Conservation (phyloP, 2,329 filamentous ascomycete genomes). For the Exophiala lecanii-corni region DNA sequence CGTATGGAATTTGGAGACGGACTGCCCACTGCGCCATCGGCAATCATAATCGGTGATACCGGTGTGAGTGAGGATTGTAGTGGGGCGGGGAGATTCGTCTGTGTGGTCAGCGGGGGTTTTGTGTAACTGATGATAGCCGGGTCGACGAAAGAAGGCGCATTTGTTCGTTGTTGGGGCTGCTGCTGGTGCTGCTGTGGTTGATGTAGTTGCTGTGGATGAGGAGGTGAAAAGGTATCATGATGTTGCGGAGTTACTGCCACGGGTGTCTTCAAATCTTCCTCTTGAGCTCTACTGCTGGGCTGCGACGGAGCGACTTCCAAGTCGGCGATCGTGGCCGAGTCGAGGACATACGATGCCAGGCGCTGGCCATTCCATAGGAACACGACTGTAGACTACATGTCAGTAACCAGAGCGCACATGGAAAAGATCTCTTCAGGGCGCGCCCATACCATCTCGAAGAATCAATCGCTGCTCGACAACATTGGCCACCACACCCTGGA, state of each 20-base stretch:
- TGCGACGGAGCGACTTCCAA: slow-evolving; percentile 47
- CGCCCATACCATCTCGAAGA: slow-evolving; percentile 62
- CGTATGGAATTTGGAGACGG: slow-evolving; percentile 14
- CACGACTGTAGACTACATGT: slow-evolving; percentile 38
- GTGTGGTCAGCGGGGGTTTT: slow-evolving; percentile 25
- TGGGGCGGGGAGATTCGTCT: slow-evolving; percentile 10
- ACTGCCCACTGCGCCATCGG: slow-evolving; percentile 27
- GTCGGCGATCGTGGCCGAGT: slow-evolving; percentile 56
- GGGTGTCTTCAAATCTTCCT: slow-evolving; percentile 19
- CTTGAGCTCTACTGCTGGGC: slow-evolving; percentile 15
- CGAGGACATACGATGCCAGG: slow-evolving; percentile 51
- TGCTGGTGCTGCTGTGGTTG: too few species aligned
- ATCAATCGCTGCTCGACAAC: slow-evolving; percentile 66
- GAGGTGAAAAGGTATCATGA: slow-evolving; percentile 3
- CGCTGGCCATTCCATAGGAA: slow-evolving; percentile 49
- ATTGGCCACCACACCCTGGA: slow-evolving; percentile 67
- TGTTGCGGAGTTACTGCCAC: slow-evolving; percentile 8
- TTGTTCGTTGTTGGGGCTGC: slow-evolving; percentile 12
- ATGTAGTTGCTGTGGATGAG: too few species aligned
- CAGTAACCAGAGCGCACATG: slow-evolving; percentile 24
- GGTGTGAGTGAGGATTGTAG: slow-evolving; percentile 17
- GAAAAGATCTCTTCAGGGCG: too few species aligned
- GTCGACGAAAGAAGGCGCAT: slow-evolving; percentile 57
- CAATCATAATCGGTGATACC: slow-evolving; percentile 31
- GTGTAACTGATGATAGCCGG: slow-evolving; percentile 74